phyloP scores from a whole-genome alignment of 2,329 filamentous ascomycete species.

The Colletotrichum sp. region DNA sequence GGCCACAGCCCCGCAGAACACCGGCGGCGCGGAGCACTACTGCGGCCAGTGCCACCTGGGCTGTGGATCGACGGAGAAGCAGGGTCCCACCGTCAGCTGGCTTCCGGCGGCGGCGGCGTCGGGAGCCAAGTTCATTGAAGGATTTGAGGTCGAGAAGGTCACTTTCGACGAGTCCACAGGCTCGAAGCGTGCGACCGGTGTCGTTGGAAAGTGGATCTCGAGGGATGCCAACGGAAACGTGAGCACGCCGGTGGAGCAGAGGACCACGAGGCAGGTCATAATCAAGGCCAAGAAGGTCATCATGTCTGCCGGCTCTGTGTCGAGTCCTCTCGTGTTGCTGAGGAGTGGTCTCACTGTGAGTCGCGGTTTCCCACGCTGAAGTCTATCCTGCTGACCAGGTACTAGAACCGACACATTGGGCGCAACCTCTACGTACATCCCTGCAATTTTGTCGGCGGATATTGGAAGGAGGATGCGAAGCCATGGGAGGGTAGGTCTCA shows the following conservation, averaged over 20 bases:
- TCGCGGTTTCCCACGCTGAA: not conserved
- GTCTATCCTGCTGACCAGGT: constrained; percentile 23
- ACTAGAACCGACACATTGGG: constrained; percentile 78
- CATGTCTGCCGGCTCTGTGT: constrained; percentile 76
- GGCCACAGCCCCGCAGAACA: constrained; percentile 79
- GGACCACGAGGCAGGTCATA: constrained; percentile 64
- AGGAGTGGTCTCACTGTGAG: constrained; percentile 76
- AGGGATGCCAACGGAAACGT: constrained; percentile 68
- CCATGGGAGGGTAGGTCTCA: constrained; percentile 63
- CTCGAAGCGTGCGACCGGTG: constrained; percentile 67
- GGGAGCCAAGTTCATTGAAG: constrained; percentile 84
- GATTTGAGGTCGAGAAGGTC: constrained; percentile 74
- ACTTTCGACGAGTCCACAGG: constrained; percentile 63
- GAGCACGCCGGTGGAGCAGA: constrained; percentile 50
- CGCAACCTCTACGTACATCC: constrained; percentile 85
- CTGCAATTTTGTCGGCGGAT: constrained; percentile 60
- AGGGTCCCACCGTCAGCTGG: constrained; percentile 78
- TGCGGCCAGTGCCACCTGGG: constrained; percentile 71
- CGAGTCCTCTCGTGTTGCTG: constrained; percentile 77
- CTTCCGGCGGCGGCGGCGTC: constrained; percentile 79
- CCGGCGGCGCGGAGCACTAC: constrained; percentile 73
- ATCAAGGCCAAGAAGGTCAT: constrained; percentile 84
- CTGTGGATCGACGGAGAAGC: constrained; percentile 74
- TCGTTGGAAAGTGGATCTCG: constrained; percentile 78
- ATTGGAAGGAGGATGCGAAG: constrained; percentile 73